Evolutionary conservation across 2,329 filamentous ascomycete species (phyloP).

Genomic region (Lasiodiplodia gonubiensis): DNA sequence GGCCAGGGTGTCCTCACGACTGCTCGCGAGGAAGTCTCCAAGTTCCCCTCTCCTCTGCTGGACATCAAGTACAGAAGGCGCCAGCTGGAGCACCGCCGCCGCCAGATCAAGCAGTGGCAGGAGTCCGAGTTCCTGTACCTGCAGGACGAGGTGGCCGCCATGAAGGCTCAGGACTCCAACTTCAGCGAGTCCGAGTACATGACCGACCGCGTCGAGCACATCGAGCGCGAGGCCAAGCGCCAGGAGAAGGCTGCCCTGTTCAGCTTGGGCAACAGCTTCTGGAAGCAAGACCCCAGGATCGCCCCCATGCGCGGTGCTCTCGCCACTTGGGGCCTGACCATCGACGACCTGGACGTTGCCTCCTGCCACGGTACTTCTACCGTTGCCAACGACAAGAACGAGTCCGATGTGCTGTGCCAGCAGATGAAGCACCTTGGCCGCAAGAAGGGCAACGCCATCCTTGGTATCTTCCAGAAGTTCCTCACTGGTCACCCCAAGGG

Average conservation of each 20-base stretch:
- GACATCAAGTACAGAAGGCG: slow-evolving; percentile 97
- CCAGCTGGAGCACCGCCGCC: slow-evolving; percentile 91
- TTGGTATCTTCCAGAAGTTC: slow-evolving; percentile 99
- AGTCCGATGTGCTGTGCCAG: slow-evolving; percentile 95
- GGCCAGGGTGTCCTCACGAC: slow-evolving; percentile 96
- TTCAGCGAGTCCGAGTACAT: slow-evolving; percentile 87
- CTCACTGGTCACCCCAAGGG: slow-evolving; percentile 98
- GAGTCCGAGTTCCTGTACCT: slow-evolving; percentile 93
- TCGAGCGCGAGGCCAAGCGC: slow-evolving; percentile 83
- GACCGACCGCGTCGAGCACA: slow-evolving; percentile 81
- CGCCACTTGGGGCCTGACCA: slow-evolving; percentile 96
- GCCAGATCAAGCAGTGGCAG: slow-evolving; percentile 95
- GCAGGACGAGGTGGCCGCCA: slow-evolving; percentile 88
- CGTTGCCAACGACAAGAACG: slow-evolving; percentile 99
- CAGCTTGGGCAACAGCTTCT: slow-evolving; percentile 97
- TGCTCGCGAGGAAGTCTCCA: slow-evolving; percentile 86
- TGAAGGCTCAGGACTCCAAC: slow-evolving; percentile 74
- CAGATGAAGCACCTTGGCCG: slow-evolving; percentile 94
- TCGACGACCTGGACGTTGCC: slow-evolving; percentile 92
- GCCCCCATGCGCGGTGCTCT: slow-evolving; percentile 94
- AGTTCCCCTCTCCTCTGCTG: slow-evolving; percentile 92
- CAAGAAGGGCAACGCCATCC: slow-evolving; percentile 91
- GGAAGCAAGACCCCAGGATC: slow-evolving; percentile 93
- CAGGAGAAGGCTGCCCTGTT: slow-evolving; percentile 93
- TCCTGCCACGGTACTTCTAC: slow-evolving; percentile 99